Evolutionary conservation across 2,329 filamentous ascomycete species (phyloP), one percentile per base, ranked within the genome.

Genomic region (Aspergillus arachidicola): DNA sequence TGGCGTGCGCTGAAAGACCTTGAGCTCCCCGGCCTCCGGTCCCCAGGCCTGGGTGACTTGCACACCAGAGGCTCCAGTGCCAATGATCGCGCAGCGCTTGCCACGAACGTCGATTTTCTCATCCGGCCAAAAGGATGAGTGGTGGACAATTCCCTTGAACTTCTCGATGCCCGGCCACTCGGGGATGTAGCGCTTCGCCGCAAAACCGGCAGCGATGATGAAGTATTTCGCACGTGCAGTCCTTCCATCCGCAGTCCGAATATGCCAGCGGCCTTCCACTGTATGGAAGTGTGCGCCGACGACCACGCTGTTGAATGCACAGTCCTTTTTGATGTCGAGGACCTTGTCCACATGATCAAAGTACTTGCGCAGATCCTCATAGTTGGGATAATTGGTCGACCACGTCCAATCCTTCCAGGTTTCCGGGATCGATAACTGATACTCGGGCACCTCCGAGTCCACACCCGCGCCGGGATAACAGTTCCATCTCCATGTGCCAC

Each of bases 1-100:
- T 0, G 89, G 88, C 1, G 87, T 91, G 10, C 88, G 83, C 68
- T 90, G 87, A 72, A 90, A 90, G 41, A 91, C 85, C 3, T 78
- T 82, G 1, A 91, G 66, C 0, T 83, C 75, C 4, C 80, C 82
- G 0, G 83, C 87, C 6, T 79, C 71, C 2, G 84, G 84, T 1
- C 83, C 86, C 73, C 84, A 85, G 57, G 86, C 87, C 66, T 91
- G 88, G 0, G 85, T 78, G 6, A 87, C 79, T 69, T 87, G 85
- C 4, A 85, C 81, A 1, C 82, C 85, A 7, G 83, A 84, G 48
- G 84, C 84, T 1, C 86, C 86, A 54, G 77, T 86, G 19, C 86
- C 86, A 57, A 88, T 82, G n/a, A 87, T 72, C 6, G 81, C 81
- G 28, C 86, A 83, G 11, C 76, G 75, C 65, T 85, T 85, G 30